Evolutionary conservation across 164 flowering plant genomes (phyloP).

Genomic region (Magnolia kwangsiensis): DNA sequence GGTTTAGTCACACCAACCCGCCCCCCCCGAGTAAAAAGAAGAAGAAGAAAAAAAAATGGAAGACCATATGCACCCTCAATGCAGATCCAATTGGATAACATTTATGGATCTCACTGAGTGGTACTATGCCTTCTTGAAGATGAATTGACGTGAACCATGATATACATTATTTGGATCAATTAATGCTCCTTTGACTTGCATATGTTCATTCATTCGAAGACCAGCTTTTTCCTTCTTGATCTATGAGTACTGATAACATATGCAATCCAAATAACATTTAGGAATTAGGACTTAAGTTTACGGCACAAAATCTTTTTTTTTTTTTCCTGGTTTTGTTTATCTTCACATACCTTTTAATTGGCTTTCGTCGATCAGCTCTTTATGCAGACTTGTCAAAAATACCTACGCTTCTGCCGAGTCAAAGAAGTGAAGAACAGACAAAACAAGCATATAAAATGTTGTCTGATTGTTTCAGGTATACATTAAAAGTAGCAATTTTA

Average conservation of each 20-base stretch:
- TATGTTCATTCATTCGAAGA: background rate
- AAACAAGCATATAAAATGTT: slow-evolving; percentile 75
- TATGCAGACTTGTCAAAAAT: slow-evolving; percentile 66
- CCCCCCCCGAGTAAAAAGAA: too few species aligned
- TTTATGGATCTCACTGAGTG: background rate
- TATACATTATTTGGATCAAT: too few species aligned
- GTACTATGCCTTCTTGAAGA: background rate
- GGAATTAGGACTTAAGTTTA: too few species aligned
- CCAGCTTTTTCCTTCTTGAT: background rate
- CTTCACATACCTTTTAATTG: background rate
- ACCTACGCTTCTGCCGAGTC: slow-evolving; percentile 82
- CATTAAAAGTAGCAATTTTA: background rate
- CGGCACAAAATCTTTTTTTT: background rate
- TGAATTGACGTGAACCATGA: background rate
- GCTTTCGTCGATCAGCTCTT: slow-evolving; percentile 43
- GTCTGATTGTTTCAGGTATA: slow-evolving; percentile 79
- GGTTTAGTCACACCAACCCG: too few species aligned
- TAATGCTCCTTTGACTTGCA: too few species aligned
- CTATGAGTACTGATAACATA: background rate
- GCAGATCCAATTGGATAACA: background rate
- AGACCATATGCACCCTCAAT: too few species aligned
- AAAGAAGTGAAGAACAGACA: slow-evolving; percentile 73
- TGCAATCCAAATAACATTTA: background rate
- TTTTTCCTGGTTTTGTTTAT: background rate
- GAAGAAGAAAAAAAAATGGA: too few species aligned